These are phyloP conservation scores for Dioscorea zingiberensis DNA, from an alignment of 106 monocot genomes.

Conservation along the genomic window DNA sequence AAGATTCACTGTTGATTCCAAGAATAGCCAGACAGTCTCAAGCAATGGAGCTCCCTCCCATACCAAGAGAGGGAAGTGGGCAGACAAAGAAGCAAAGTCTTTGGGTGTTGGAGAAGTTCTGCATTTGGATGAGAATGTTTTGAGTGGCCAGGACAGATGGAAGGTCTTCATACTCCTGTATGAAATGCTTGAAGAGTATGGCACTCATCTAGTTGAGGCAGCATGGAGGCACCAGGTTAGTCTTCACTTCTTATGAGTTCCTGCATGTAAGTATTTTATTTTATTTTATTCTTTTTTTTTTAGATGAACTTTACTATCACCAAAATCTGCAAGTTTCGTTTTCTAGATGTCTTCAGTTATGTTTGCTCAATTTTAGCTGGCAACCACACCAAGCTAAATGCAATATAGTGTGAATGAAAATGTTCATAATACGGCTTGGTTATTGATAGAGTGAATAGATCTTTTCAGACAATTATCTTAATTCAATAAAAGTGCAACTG, in stretches of 20 bases:
- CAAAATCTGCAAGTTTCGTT: too few relatives aligned
- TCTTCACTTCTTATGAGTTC: constrained; percentile 1
- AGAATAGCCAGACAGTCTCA: constrained; percentile 2
- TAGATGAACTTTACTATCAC: too few relatives aligned
- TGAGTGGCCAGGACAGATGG: constrained; percentile 55
- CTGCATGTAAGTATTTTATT: too few relatives aligned
- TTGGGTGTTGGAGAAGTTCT: constrained; percentile 57
- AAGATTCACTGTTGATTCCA: not conserved
- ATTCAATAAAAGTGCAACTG: too few relatives aligned
- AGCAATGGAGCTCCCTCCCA: constrained; percentile 4
- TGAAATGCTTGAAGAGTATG: constrained; percentile 97
- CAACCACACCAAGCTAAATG: too few relatives aligned
- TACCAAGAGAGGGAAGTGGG: constrained; percentile 78
- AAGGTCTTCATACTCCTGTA: constrained; percentile 73
- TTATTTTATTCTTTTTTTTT: too few relatives aligned
- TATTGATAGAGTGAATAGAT: too few relatives aligned
- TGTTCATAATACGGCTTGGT: too few relatives aligned
- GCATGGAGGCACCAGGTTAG: constrained; percentile 91
- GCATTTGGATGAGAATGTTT: constrained; percentile 18
- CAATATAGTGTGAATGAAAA: too few relatives aligned
- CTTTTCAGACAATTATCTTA: too few relatives aligned
- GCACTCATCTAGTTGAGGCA: constrained; percentile 93
- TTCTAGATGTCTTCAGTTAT: too few relatives aligned
- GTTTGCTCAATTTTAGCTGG: too few relatives aligned
- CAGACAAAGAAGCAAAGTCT: constrained; percentile 72